Evolutionary conservation across 1,139 yeast genomes (phyloP), one percentile per base, ranked within the genome.

Genomic region (Saccharomyces hybrid): DNA sequence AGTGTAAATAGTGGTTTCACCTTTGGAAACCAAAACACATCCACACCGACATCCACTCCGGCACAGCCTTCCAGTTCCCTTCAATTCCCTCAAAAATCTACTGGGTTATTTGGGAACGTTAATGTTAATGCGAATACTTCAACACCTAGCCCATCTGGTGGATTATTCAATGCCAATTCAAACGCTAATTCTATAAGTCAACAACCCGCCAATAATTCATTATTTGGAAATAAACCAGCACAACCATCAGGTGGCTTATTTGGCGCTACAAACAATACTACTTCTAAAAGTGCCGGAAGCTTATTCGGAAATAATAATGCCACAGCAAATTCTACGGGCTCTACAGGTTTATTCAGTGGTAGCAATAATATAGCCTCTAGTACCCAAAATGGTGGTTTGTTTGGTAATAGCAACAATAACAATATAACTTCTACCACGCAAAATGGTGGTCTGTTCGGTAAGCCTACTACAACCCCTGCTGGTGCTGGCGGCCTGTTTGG

Each of bases 11-110:
- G 62, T 38, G 59, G 61, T 29, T 63, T 67, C 31, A 55, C 60
- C 26, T 65, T 67, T 50, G 67, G 69, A 6, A 58, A 58, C 49
- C 55, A 54, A 14, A 64, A 59, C 49, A 59, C 70, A 4, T 65
- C 71, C 3, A 66, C 71, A 3, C 68, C 71, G 13, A 66, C 70
- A 9, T 66, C 70, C 5, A 68, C 70, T 6, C 69, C 71, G 4
- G 61, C 63, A 3, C 64, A 64, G 13, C 51, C 66, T 6, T 55
- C 60, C 27, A 62, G 58, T 48, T 57, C 58, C 34, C 57, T 62
- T 27, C 64, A 61, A 53, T 56, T 60, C 13, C 60, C 66, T n/a
- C 65, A 64, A 27, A 66, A 63, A 44, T 32, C 59, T 9, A 63
- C 59, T 16, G 56, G 62, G n/a, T 53, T 64, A 25, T 66, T 65